Evolutionary conservation across 108 stramenopile species (phyloP), one percentile per base, ranked within the genome.

Genomic region (Nitzschia putrida): DNA sequence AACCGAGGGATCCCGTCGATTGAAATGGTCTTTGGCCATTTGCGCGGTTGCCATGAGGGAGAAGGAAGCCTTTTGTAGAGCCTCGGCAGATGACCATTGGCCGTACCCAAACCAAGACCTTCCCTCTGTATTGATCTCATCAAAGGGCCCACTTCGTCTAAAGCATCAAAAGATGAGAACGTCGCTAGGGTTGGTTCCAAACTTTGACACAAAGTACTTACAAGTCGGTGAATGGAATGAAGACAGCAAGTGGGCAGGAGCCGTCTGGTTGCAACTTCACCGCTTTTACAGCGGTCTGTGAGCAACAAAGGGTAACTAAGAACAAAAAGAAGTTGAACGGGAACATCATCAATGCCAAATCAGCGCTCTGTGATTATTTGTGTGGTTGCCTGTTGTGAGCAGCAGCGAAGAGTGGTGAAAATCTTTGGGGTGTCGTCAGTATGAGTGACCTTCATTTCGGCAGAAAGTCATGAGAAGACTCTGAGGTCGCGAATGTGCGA

Each of bases 21-120:
- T 65, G 42, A 72, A 72, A 44, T 72, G 71, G 12, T 64, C 45
- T 39, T 29, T 34, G 11, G 71, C 71, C 61, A 72, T 37, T 44
- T 64, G 29, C 1, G 71, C 71, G 2, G 63, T 34, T 12, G 63
- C 61, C 71, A 72, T 52, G n/a, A 55, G 52, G 53, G 71, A 55
- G 54, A 57, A 72, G 20, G 63, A 41, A 10, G 71, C 71, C 39
- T 41, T 41, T 14, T 49, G 63, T 25, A 72, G 51, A 14, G 61
- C 52, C 26, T 72, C 64, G 14, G 44, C 53, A 1, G 61, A 54
- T 11, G 61, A 57, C 71, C 71, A 72, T 26, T 18, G n/a, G 1
- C 71, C 63, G 29, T 51, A 66, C 1, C 71, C 71, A 25, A 52
- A 72, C 24, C 25, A 56, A 14, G 12, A 16, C 22, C 22, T 56